Conservation (phyloP, 1,139 yeast species). For the Insectozyma bohioensis region DNA sequence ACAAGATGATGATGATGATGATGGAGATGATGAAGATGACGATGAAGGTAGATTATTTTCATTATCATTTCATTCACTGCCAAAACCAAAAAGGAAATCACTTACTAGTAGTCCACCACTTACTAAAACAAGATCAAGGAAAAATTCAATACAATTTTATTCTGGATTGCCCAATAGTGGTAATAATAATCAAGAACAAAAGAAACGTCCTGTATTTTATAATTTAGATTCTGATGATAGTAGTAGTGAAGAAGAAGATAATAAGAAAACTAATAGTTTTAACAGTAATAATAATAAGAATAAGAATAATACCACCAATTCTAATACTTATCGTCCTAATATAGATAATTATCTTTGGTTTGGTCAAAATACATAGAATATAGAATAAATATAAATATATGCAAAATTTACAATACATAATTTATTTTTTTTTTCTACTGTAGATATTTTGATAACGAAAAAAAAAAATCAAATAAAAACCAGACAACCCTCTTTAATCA, state of each 20-base stretch:
- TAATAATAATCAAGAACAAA: conserved; percentile 9
- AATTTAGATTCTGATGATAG: conserved; percentile 29
- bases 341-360: conserved; percentile 8
- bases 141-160: conserved; percentile 32
- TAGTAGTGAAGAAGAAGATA: conserved; percentile 14
- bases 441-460: neutral
- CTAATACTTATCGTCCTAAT: conserved; percentile 3
- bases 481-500: conserved; percentile 1
- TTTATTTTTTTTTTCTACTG: conserved; percentile 1
- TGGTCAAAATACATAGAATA: conserved; percentile 10
- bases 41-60: conserved; percentile 22
- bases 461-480: neutral
- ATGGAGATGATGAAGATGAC: conserved; percentile 15
- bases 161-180: conserved; percentile 23
- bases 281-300: neutral
- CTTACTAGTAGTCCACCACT: conserved; percentile 8
- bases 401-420: too few species aligned
- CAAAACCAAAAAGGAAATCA: conserved; percentile 10
- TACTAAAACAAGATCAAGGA: conserved; percentile 19
- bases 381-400: conserved; percentile 3
- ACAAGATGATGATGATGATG: conserved; percentile 3
- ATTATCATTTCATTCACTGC: conserved; percentile 21
- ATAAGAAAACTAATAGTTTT: conserved; percentile 1
- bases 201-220: conserved; percentile 32
- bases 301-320: neutral